Conservation (phyloP, 331 rosid genomes). For the Malus hybrid region DNA sequence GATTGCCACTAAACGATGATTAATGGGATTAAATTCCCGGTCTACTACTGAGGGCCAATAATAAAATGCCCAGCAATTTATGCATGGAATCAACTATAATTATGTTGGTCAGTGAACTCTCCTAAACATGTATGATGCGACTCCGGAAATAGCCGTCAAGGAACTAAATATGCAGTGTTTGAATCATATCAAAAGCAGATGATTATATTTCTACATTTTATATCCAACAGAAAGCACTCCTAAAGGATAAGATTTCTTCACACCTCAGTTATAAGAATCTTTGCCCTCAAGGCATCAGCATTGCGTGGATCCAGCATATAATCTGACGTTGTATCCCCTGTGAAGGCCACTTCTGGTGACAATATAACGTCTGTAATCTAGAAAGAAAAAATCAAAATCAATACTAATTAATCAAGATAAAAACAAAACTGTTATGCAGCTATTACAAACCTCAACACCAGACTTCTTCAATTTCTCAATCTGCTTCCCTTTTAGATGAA, state of each 20-base stretch:
- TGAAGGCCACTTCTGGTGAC: slow-evolving; percentile 96
- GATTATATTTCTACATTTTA: background rate
- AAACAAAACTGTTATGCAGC: slow-evolving; percentile 8
- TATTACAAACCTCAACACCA: slow-evolving; percentile 77
- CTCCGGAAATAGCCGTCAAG: too few species aligned
- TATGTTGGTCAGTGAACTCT: too few species aligned
- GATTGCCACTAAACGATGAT: background rate
- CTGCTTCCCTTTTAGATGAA: slow-evolving; percentile 83
- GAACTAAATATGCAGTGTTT: background rate
- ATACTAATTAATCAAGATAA: slow-evolving; percentile 2
- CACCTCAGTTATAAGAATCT: slow-evolving; percentile 98
- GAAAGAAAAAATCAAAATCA: slow-evolving; percentile 24
- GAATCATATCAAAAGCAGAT: background rate
- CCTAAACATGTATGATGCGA: too few species aligned
- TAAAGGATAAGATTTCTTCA: background rate
- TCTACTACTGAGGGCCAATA: too few species aligned
- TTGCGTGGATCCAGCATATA: slow-evolving; percentile 88
- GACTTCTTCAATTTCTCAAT: slow-evolving; percentile 89
- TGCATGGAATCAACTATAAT: too few species aligned
- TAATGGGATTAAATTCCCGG: too few species aligned
- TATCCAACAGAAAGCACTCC: background rate
- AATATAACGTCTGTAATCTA: slow-evolving; percentile 79
- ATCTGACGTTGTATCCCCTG: slow-evolving; percentile 91
- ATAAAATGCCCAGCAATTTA: too few species aligned
- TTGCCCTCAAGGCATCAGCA: slow-evolving; percentile 96